These are phyloP conservation scores for Penicillium paneum DNA, from an alignment of 2,329 filamentous ascomycete genomes.

Conservation along the genomic window DNA sequence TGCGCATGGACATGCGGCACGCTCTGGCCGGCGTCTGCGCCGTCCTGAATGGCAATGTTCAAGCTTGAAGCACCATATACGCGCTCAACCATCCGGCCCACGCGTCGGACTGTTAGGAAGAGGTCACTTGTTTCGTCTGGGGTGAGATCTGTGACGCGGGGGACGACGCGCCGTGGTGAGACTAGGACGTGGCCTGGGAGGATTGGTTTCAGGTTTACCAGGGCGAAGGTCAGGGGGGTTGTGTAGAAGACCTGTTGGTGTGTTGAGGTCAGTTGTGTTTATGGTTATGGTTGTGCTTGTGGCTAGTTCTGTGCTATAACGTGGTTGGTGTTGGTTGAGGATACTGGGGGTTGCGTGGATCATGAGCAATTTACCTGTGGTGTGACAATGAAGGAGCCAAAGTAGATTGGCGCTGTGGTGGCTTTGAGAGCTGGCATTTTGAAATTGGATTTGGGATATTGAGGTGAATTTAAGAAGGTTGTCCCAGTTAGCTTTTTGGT, in stretches of 20 bases:
- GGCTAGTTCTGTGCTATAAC: neutral
- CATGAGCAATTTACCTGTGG: slow-evolving; percentile 55
- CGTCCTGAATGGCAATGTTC: slow-evolving; percentile 95
- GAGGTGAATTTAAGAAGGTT: neutral
- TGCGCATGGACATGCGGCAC: slow-evolving; percentile 93
- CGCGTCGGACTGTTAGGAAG: slow-evolving; percentile 78
- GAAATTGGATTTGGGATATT: neutral
- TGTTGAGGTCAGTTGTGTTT: neutral
- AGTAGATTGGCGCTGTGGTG: slow-evolving; percentile 52
- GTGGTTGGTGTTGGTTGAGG: slow-evolving; percentile 1
- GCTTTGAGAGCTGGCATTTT: slow-evolving; percentile 31
- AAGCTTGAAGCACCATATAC: slow-evolving; percentile 68
- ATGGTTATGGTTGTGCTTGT: neutral
- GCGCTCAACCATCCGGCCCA: slow-evolving; percentile 70
- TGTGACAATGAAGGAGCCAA: slow-evolving; percentile 74
- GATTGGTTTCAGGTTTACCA: slow-evolving; percentile 94
- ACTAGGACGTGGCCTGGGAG: slow-evolving; percentile 91
- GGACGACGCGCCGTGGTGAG: slow-evolving; percentile 67
- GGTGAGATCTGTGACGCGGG: slow-evolving; percentile 72
- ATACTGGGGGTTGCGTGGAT: neutral
- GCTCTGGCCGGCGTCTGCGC: slow-evolving; percentile 83
- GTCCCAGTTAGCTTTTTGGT: neutral
- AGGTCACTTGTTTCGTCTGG: slow-evolving; percentile 74
- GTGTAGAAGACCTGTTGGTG: slow-evolving; percentile 73
- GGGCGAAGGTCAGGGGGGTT: slow-evolving; percentile 74